These are phyloP conservation scores for Candida koratica DNA, from an alignment of 805 yeast genomes.

Conservation along the genomic window DNA sequence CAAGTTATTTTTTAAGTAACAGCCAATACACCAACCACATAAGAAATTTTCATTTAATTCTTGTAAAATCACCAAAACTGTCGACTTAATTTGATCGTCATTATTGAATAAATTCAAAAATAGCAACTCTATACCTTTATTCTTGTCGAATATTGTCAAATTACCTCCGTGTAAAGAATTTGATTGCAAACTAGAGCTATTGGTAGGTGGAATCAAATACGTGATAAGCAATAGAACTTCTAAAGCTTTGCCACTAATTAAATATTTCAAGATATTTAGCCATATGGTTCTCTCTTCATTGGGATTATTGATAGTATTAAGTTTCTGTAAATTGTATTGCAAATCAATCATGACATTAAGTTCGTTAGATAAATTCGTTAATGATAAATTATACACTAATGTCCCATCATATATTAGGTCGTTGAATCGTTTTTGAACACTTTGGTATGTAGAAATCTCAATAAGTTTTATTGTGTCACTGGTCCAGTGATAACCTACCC, in stretches of 20 bases:
- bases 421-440: slow-evolving; percentile 34
- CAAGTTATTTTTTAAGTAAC: slow-evolving; percentile 33
- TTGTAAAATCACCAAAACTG: slow-evolving; percentile 39
- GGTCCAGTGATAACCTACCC: slow-evolving; percentile 42
- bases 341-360: slow-evolving; percentile 40
- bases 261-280: slow-evolving; percentile 40
- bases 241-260: slow-evolving; percentile 39
- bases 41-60: slow-evolving; percentile 41
- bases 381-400: slow-evolving; percentile 29
- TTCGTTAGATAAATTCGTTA: slow-evolving; percentile 38
- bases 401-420: slow-evolving; percentile 27
- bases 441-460: slow-evolving; percentile 41
- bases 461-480: slow-evolving; percentile 38
- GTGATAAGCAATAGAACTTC: slow-evolving; percentile 38
- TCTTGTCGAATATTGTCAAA: slow-evolving; percentile 40
- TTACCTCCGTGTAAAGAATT: slow-evolving; percentile 37
- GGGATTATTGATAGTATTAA: slow-evolving; percentile 19
- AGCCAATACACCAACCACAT: slow-evolving; percentile 43
- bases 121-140: slow-evolving; percentile 41
- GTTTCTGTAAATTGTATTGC: slow-evolving; percentile 39
- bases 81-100: slow-evolving; percentile 38
- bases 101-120: slow-evolving; percentile 39
- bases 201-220: slow-evolving; percentile 40
- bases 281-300: slow-evolving; percentile 32
- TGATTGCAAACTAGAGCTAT: slow-evolving; percentile 36